Conservation (phyloP, 441 rosid genomes). For the Lepidium campestre region DNA sequence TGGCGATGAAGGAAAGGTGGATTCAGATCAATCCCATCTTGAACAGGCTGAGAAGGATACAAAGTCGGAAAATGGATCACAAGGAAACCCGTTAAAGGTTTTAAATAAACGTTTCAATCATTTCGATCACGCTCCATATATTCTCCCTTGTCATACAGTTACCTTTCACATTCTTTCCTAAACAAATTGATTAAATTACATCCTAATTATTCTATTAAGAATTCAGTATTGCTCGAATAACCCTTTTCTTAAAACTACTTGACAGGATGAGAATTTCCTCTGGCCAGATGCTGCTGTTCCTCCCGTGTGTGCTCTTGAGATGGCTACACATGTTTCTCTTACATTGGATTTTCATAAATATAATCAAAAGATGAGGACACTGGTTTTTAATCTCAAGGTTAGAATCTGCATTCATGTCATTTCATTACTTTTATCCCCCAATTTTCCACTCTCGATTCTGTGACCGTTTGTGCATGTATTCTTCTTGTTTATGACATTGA, state of each 20-base stretch:
- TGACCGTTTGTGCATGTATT: background rate
- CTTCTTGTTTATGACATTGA: background rate
- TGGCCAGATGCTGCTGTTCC: conserved; percentile 95
- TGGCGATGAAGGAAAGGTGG: conserved; percentile 37
- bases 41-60: conserved; percentile 25
- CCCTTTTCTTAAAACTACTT: conserved; percentile 1
- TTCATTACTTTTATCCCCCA: background rate
- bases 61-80: conserved; percentile 38
- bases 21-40: conserved; percentile 30
- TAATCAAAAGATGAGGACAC: conserved; percentile 80
- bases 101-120: background rate
- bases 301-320: conserved; percentile 76
- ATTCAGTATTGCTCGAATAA: conserved; percentile 8
- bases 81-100: conserved; percentile 43
- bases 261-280: conserved; percentile 50
- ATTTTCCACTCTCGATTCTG: background rate
- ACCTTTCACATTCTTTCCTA: background rate
- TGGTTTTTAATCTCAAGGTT: conserved; percentile 87
- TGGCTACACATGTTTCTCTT: conserved; percentile 67
- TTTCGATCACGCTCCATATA: background rate
- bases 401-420: conserved; percentile 12
- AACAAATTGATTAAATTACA: background rate
- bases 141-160: background rate
- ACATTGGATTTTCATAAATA: conserved; percentile 78
- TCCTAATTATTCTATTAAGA: background rate